These are phyloP conservation scores for Adenanthera pavonina DNA, from an alignment of 306 rosid species.

Conservation along the genomic window DNA sequence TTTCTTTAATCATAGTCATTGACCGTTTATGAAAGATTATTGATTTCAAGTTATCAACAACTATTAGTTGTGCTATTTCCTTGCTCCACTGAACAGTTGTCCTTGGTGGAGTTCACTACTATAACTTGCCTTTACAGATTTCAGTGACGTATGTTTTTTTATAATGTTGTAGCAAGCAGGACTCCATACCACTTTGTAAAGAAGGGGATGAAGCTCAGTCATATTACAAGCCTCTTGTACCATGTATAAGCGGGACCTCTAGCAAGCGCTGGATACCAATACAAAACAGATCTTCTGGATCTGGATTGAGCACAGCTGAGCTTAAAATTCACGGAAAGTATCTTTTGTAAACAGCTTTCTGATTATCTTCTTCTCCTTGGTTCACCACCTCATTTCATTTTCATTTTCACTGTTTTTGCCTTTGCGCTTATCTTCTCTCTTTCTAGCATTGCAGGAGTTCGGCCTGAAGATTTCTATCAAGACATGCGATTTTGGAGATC, in stretches of 20 bases:
- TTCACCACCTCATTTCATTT: constrained; percentile 16
- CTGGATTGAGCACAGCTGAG: constrained; percentile 57
- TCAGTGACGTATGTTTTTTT: constrained; percentile 14
- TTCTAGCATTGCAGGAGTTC: constrained; percentile 64
- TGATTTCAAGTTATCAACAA: constrained; percentile 3
- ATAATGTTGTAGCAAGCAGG: constrained; percentile 60
- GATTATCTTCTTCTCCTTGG: constrained; percentile 14
- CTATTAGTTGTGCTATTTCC: constrained; percentile 32
- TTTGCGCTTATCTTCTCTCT: constrained; percentile 41
- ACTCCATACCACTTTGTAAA: constrained; percentile 68
- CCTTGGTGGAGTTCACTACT: constrained; percentile 12
- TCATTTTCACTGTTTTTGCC: constrained; percentile 22
- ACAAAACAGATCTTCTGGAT: constrained; percentile 71
- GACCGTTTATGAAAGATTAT: constrained; percentile 6
- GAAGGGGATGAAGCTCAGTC: constrained; percentile 57
- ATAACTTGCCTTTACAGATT: constrained; percentile 9
- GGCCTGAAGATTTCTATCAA: constrained; percentile 69
- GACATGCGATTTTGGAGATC: constrained; percentile 68
- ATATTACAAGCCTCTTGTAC: constrained; percentile 71
- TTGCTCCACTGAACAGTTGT: constrained; percentile 31
- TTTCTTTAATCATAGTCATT: constrained; percentile 6
- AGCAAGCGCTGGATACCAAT: constrained; percentile 82
- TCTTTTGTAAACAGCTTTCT: constrained; percentile 34
- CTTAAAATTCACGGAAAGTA: constrained; percentile 88
- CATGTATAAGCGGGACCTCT: constrained; percentile 72